A percentile compares a stretch with the other conserved stretches of the same genome.
phyloP scores from a whole-genome alignment of 352 stramenopile genomes.

The Phytophthora sojae region DNA sequence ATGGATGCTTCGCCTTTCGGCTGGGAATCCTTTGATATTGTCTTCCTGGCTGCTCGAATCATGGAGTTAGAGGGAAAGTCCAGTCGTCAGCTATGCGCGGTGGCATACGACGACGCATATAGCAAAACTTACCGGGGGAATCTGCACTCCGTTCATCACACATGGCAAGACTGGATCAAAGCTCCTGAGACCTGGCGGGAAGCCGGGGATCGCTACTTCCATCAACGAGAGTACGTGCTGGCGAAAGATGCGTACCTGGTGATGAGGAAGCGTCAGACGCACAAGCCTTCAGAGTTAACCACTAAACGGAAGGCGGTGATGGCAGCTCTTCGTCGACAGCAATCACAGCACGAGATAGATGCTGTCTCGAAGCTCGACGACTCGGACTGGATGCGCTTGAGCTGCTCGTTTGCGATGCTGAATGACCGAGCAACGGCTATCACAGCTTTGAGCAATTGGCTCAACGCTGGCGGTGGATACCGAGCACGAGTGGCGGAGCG shows the following conservation, averaged over 20 bases:
- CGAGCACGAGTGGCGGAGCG: slow-evolving; percentile 48
- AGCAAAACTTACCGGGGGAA: slow-evolving; percentile 40
- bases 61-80: slow-evolving; percentile 65
- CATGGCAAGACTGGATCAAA: slow-evolving; percentile 74
- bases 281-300: slow-evolving; percentile 38
- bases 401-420: slow-evolving; percentile 51
- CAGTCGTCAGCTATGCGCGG: slow-evolving; percentile 47
- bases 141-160: slow-evolving; percentile 22
- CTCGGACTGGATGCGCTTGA: slow-evolving; percentile 66
- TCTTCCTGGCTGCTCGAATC: slow-evolving; percentile 68
- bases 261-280: slow-evolving; percentile 61
- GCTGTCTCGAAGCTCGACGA: slow-evolving; percentile 21
- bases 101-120: slow-evolving; percentile 79
- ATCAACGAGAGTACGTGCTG: slow-evolving; percentile 57
- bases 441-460: slow-evolving; percentile 50
- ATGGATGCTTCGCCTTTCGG: slow-evolving; percentile 59
- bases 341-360: slow-evolving; percentile 13
- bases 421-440: slow-evolving; percentile 46
- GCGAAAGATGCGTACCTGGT: slow-evolving; percentile 68
- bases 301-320: slow-evolving; percentile 47
- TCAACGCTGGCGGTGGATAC: slow-evolving; percentile 46
- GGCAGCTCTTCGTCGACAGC: slow-evolving; percentile 24
- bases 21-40: slow-evolving; percentile 59
- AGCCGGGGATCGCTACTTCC: slow-evolving; percentile 60
- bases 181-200: slow-evolving; percentile 56